These are phyloP conservation scores for Aspergillus mulundensis DNA, from an alignment of 495 filamentous ascomycete genomes.

Conservation along the genomic window DNA sequence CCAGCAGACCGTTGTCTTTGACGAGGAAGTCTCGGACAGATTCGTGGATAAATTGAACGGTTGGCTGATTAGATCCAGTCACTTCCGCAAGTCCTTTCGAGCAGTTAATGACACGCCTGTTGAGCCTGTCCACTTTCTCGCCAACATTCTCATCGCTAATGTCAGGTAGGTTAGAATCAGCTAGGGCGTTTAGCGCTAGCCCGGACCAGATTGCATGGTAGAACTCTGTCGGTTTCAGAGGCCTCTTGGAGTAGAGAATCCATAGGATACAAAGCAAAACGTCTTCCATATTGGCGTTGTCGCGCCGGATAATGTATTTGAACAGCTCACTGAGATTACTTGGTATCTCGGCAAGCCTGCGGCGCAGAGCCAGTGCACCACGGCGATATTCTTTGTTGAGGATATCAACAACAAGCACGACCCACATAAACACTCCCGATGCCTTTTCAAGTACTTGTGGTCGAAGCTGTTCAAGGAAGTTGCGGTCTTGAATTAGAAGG, in stretches of 20 bases:
- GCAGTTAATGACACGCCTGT: slow-evolving; percentile 31
- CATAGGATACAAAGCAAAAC: slow-evolving; percentile 33
- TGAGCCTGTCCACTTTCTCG: not conserved
- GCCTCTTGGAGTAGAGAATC: slow-evolving; percentile 32
- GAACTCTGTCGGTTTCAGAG: slow-evolving; percentile 28
- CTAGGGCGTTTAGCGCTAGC: slow-evolving; percentile 11
- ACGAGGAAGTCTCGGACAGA: slow-evolving; percentile 43
- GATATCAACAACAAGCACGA: slow-evolving; percentile 42
- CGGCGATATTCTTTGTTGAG: slow-evolving; percentile 36
- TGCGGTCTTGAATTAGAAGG: slow-evolving; percentile 18
- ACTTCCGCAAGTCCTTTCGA: slow-evolving; percentile 45
- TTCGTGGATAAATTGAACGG: slow-evolving; percentile 49
- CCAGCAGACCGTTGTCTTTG: slow-evolving; percentile 33
- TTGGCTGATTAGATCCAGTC: slow-evolving; percentile 19
- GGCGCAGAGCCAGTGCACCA: slow-evolving; percentile 19
- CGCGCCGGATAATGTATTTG: slow-evolving; percentile 33
- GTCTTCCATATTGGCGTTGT: slow-evolving; percentile 22
- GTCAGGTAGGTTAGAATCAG: slow-evolving; percentile 14
- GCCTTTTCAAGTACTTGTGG: slow-evolving; percentile 35
- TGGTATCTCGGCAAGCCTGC: slow-evolving; percentile 33
- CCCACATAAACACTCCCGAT: slow-evolving; percentile 48
- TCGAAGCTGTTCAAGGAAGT: slow-evolving; percentile 12
- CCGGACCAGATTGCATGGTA: slow-evolving; percentile 30
- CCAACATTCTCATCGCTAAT: not conserved
- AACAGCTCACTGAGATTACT: slow-evolving; percentile 34